A percentile compares a stretch with the other conserved stretches of the same genome.
Conservation (phyloP, 2,329 filamentous ascomycete genomes). For the Ophiostoma sp. region DNA sequence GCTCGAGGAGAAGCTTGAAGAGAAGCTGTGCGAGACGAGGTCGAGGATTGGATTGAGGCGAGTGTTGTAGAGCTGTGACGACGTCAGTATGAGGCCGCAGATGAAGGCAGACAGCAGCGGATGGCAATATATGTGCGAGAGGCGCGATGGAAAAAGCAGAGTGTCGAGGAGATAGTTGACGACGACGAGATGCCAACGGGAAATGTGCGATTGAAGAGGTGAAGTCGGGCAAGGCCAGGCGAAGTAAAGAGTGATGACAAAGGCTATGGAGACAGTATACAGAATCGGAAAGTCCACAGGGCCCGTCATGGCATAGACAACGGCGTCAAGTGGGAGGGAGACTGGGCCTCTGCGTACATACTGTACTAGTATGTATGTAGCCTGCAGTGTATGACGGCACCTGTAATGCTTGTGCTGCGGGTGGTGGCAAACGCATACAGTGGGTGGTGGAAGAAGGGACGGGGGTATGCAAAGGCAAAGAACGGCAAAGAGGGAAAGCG, state of each 20-base stretch:
- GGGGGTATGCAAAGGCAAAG: background rate
- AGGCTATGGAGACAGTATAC: slow-evolving; percentile 7
- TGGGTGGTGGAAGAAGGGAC: background rate
- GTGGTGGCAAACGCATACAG: background rate
- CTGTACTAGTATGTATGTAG: too few species aligned
- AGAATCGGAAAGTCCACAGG: background rate
- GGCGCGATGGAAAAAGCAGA: background rate
- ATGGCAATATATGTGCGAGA: background rate
- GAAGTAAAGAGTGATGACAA: background rate
- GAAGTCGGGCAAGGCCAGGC: background rate
- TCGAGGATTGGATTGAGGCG: background rate
- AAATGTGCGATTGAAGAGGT: background rate
- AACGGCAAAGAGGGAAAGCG: background rate
- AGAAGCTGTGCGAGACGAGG: too few species aligned
- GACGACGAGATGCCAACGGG: background rate
- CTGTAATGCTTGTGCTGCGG: too few species aligned
- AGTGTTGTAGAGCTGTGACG: background rate
- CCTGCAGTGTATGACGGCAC: too few species aligned
- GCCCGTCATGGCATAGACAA: background rate
- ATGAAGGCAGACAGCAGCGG: background rate
- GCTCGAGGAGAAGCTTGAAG: too few species aligned
- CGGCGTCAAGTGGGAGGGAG: background rate
- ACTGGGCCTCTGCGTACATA: background rate
- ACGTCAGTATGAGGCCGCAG: background rate
- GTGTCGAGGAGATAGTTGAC: background rate